Evolutionary conservation across 2,329 filamentous ascomycete species (phyloP).

Genomic region (Cadophora malorum): DNA sequence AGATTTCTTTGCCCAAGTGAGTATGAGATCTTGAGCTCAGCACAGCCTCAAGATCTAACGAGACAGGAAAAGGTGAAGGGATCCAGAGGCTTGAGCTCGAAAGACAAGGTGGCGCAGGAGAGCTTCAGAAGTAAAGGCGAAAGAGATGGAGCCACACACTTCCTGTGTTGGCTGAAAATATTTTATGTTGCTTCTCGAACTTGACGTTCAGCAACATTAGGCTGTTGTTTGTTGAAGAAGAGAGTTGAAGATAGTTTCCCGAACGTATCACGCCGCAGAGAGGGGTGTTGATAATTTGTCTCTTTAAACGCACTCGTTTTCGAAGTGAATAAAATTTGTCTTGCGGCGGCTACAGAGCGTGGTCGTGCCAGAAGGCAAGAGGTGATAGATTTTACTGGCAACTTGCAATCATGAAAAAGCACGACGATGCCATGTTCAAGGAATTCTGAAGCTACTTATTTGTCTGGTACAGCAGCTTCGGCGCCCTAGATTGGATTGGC

Average conservation of each 20-base stretch:
- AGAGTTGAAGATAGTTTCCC: neutral
- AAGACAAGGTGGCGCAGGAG: neutral
- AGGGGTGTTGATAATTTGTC: neutral
- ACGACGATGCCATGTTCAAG: neutral
- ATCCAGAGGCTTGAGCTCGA: neutral
- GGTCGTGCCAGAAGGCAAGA: neutral
- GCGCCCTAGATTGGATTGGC: neutral
- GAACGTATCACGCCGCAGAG: neutral
- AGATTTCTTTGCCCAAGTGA: neutral
- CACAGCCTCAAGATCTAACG: neutral
- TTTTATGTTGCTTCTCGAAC: neutral
- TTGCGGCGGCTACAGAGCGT: too few relatives aligned
- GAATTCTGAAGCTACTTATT: neutral
- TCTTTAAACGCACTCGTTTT: neutral
- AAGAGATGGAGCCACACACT: neutral
- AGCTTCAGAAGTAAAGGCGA: neutral
- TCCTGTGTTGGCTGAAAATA: neutral
- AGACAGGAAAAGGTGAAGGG: neutral
- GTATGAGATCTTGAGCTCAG: neutral
- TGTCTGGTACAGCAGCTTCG: neutral
- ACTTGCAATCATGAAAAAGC: neutral
- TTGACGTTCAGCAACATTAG: neutral
- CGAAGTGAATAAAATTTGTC: neutral
- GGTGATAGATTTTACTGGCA: neutral
- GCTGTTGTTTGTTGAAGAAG: neutral